Conservation (phyloP, 345 rosid genomes). For the Barbarea vulgaris region DNA sequence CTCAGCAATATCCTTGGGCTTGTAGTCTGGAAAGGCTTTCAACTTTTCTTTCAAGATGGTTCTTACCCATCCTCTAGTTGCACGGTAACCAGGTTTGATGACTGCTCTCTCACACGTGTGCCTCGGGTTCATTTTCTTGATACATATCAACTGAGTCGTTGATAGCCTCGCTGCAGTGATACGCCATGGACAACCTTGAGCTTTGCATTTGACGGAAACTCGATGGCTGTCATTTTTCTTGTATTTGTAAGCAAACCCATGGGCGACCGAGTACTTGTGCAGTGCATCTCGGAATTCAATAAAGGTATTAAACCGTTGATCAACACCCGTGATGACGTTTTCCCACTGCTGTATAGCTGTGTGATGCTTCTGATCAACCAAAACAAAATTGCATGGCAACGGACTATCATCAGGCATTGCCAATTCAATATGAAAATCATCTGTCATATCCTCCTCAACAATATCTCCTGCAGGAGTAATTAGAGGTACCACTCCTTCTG, state of each 20-base stretch:
- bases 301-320: slow-evolving; percentile 82
- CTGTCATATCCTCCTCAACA: slow-evolving; percentile 31
- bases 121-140: slow-evolving; percentile 78
- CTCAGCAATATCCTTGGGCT: slow-evolving; percentile 88
- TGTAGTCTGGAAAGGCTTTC: slow-evolving; percentile 79
- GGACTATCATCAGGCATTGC: slow-evolving; percentile 49
- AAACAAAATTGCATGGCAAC: slow-evolving; percentile 44
- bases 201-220: slow-evolving; percentile 85
- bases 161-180: slow-evolving; percentile 83
- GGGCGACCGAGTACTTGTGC: slow-evolving; percentile 88
- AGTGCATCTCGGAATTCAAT: slow-evolving; percentile 86
- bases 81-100: slow-evolving; percentile 78
- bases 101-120: slow-evolving; percentile 90
- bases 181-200: slow-evolving; percentile 93
- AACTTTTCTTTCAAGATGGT: slow-evolving; percentile 88
- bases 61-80: slow-evolving; percentile 94
- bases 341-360: slow-evolving; percentile 86
- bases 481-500: slow-evolving; percentile 57
- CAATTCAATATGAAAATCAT: slow-evolving; percentile 42
- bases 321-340: slow-evolving; percentile 83
- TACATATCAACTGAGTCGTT: slow-evolving; percentile 79
- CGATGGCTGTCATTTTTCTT: slow-evolving; percentile 95
- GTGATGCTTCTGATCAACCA: slow-evolving; percentile 52
- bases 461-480: slow-evolving; percentile 47
- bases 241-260: slow-evolving; percentile 83